Conservation (phyloP, 192 early-diverging fungal species). For the Endogone sp. region DNA sequence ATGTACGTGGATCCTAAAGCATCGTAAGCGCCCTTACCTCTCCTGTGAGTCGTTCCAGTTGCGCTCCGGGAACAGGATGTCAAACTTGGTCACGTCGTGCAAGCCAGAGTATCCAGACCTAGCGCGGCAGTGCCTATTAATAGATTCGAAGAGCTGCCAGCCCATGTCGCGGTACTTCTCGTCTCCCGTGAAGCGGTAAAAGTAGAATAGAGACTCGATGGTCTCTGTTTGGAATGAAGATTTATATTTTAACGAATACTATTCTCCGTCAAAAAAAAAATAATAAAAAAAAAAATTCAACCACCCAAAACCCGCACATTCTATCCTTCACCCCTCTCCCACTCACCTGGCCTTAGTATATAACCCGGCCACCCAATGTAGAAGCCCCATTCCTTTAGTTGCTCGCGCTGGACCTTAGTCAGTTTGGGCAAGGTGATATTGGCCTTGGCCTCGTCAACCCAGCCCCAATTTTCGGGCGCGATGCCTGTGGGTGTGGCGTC, state of each 20-base stretch:
- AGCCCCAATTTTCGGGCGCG: slow-evolving; percentile 45
- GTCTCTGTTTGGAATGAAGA: slow-evolving; percentile 44
- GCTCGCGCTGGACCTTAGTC: neutral
- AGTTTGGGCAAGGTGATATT: slow-evolving; percentile 9
- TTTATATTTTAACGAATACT: neutral
- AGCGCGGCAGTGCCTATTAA: slow-evolving; percentile 44
- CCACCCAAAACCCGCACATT: neutral
- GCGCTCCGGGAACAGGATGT: neutral
- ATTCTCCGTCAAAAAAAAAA: neutral
- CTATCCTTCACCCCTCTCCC: neutral
- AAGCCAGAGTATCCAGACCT: slow-evolving; percentile 47
- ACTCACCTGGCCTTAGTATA: slow-evolving; percentile 48
- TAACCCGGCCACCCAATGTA: slow-evolving; percentile 17
- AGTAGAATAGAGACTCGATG: slow-evolving; percentile 66
- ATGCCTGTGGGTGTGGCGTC: slow-evolving; percentile 40
- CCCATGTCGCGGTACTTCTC: slow-evolving; percentile 59
- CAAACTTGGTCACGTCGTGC: slow-evolving; percentile 21
- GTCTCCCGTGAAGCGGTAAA: slow-evolving; percentile 71
- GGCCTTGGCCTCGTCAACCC: slow-evolving; percentile 4
- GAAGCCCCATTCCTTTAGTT: slow-evolving; percentile 10
- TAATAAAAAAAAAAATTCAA: neutral
- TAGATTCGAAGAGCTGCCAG: slow-evolving; percentile 56
- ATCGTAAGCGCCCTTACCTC: slow-evolving; percentile 27
- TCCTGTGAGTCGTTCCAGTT: slow-evolving; percentile 47
- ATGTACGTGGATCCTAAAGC: neutral